Base-by-base conservation (phyloP, 352 stramenopile species). In the Globisporangium radiosum region DNA sequence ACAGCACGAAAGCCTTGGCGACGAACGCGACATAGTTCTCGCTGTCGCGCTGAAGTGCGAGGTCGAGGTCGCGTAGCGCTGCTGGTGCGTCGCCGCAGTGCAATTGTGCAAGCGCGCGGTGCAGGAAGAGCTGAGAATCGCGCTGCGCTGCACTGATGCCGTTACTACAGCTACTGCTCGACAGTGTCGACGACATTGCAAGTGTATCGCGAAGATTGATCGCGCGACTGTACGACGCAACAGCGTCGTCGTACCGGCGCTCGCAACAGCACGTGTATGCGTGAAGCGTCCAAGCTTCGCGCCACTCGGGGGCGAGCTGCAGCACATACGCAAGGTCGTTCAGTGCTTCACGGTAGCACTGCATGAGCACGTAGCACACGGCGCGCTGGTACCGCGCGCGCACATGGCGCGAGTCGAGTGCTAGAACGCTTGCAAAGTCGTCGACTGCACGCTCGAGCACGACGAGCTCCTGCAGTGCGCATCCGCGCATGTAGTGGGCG, bases 381-480 rank as follows among this genome's bases (percentile, higher is more conserved):
- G 62, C 70, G 7, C 57, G 60, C 55, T 85, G 76, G 50, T 79
- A 81, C 25, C 73, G 56, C 5, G 69, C 63, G 14, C 62, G 64
- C 36, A 65, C 63, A 42, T 75, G 64, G 0, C 56, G 52, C 2
- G 63, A 51, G 2, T 65, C 47, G 7, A 76, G 36, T 1, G 43
- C 39, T 3, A 81, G 47, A 10, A 71, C 55, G 17, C 52, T 57
- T 0, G 69, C 47, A 52, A 87, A 87, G 47, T 87, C 77, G 17
- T 66, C 70, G 6, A 75, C 55, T 0, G 77, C 73, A 17, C 62
- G 74, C 6, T 66, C 52, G 7, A 87, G 64, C 33, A 73, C 58
- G 43, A 84, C 67, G 8, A 84, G 59, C 53, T 87, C 73, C 54
- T 85, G 75, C 1, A 87, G 57, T 7, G 71, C 68, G 45, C 70